Conservation (phyloP, 805 yeast genomes). For the Nakazawaea ernobii region DNA sequence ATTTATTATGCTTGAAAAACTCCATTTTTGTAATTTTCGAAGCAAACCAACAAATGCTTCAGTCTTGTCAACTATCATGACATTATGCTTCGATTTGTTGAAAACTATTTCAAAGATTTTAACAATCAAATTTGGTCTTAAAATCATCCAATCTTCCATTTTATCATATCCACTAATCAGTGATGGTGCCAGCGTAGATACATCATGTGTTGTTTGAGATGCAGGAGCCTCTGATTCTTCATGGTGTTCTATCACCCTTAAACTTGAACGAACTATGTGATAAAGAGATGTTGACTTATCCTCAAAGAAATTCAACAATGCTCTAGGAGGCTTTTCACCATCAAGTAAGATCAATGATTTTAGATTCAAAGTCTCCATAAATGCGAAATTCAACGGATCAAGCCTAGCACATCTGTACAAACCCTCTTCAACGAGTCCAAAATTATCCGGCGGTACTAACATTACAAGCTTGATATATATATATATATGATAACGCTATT, state of each 20-base stretch:
- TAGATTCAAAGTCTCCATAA: slow-evolving; percentile 66
- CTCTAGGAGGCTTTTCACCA: slow-evolving; percentile 78
- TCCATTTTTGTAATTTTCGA: slow-evolving; percentile 85
- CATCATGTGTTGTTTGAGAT: slow-evolving; percentile 12
- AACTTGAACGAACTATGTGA: slow-evolving; percentile 38
- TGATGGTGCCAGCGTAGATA: slow-evolving; percentile 12
- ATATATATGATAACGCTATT: background rate
- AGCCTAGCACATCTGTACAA: slow-evolving; percentile 76
- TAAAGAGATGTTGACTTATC: slow-evolving; percentile 47
- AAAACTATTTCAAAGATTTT: slow-evolving; percentile 62
- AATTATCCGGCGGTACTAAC: slow-evolving; percentile 91
- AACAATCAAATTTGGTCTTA: slow-evolving; percentile 59
- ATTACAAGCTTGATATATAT: slow-evolving; percentile 26
- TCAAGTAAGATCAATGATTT: slow-evolving; percentile 69
- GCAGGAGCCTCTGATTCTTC: slow-evolving; percentile 3
- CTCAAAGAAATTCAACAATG: slow-evolving; percentile 60
- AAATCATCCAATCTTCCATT: slow-evolving; percentile 62
- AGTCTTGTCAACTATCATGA: slow-evolving; percentile 73
- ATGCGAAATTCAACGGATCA: slow-evolving; percentile 72
- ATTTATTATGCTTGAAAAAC: slow-evolving; percentile 72
- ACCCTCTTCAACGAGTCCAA: slow-evolving; percentile 87
- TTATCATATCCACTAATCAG: slow-evolving; percentile 9
- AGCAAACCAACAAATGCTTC: slow-evolving; percentile 76
- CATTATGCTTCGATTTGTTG: slow-evolving; percentile 58
- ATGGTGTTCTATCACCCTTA: slow-evolving; percentile 26